Evolutionary conservation across 2,329 filamentous ascomycete species (phyloP), one percentile per base, ranked within the genome.

Genomic region (Fusarium pseudograminearum): DNA sequence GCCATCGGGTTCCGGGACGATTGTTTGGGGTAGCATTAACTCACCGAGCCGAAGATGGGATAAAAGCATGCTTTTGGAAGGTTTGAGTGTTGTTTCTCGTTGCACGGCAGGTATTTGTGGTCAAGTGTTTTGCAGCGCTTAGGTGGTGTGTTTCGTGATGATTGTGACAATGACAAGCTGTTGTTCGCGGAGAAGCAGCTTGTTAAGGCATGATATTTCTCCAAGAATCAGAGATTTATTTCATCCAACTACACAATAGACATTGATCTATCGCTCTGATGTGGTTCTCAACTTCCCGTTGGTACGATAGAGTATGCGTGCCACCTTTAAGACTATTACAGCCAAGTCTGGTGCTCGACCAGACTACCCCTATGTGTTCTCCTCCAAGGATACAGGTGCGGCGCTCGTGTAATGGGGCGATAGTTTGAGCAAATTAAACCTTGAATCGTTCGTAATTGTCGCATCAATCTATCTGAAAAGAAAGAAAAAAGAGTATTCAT

Each of bases 31-130:
- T 65, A 65, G 28, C 33, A 59, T 51, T 30, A 46, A 59, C 53
- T 69, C 59, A 40, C 65, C 65, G 65, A 71, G 61, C 69, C 61
- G 50, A 63, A 47, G 46, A 59, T 41, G 45, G 65, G 36, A 26
- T 59, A 40, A 56, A 48, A 47, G 22, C 34, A 45, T 65, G 30
- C 20, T 44, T 61, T 46, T 30, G 34, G 9, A 40, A 41, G 24
- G 4, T 20, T 41, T 41, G 22, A 16, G 40, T 34, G 7, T 44
- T 41, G n/a, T 40, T 54, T 36, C 15, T 38, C n/a, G 62, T 66
- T 47, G 31, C 47, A 66, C 62, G 8, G 33, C 26, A 55, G 26
- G 26, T 14, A 15, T 48, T 61, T 48, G 62, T 42, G 47, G 22
- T 54, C 20, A 28, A 54, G 28, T 20, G 28, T 53, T 11, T 30